phyloP scores from a whole-genome alignment of 352 stramenopile species.

The Pythium rhizo-oryzae region DNA sequence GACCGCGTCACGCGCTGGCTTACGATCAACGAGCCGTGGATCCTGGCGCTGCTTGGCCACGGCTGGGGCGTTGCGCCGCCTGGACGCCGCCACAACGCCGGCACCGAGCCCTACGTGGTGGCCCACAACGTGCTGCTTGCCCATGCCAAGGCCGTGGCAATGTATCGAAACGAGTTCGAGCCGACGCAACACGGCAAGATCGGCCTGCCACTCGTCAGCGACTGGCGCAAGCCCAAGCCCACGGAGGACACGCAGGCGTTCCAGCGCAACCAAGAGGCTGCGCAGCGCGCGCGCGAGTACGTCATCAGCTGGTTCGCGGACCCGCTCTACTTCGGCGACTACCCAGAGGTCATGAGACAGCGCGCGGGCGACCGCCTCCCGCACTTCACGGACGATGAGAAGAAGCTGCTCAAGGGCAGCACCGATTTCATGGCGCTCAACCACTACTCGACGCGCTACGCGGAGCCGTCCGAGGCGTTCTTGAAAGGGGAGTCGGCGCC shows the following conservation, averaged over 20 bases:
- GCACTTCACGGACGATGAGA: slow-evolving; percentile 86
- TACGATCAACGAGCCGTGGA: slow-evolving; percentile 94
- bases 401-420: slow-evolving; percentile 72
- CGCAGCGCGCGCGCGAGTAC: slow-evolving; percentile 84
- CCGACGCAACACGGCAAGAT: slow-evolving; percentile 67
- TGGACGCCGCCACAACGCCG: slow-evolving; percentile 40
- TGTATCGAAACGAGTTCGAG: slow-evolving; percentile 69
- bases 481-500: slow-evolving; percentile 39
- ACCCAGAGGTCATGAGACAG: slow-evolving; percentile 92
- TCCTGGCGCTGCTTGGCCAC: slow-evolving; percentile 46
- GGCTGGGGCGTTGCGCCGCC: slow-evolving; percentile 65
- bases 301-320: slow-evolving; percentile 92
- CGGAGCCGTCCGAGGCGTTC: slow-evolving; percentile 46
- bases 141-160: slow-evolving; percentile 80
- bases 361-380: slow-evolving; percentile 84
- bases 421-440: slow-evolving; percentile 96
- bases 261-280: slow-evolving; percentile 63
- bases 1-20: slow-evolving; percentile 85
- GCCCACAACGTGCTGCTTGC: slow-evolving; percentile 91
- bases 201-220: slow-evolving; percentile 91
- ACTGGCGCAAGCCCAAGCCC: slow-evolving; percentile 87
- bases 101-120: slow-evolving; percentile 40
- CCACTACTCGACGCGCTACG: slow-evolving; percentile 87
- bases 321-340: slow-evolving; percentile 92
- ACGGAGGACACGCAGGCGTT: slow-evolving; percentile 53